These are phyloP conservation scores for Theileria equi DNA, from an alignment of 169 alveolate genomes.

Conservation along the genomic window DNA sequence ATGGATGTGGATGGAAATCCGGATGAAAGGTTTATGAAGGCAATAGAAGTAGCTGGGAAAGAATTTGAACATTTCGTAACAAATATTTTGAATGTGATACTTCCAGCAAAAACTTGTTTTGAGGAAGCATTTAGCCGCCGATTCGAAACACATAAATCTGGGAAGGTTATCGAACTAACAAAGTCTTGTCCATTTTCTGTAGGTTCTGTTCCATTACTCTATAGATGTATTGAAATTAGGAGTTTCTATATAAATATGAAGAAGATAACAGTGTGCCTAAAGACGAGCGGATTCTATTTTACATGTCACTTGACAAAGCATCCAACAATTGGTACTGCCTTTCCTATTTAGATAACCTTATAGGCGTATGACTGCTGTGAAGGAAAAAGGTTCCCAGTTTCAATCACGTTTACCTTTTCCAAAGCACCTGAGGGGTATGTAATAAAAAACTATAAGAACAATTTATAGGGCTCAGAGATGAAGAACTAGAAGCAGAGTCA, in stretches of 20 bases:
- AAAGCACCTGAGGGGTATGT: slow-evolving; percentile 65
- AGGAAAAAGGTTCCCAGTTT: slow-evolving; percentile 60
- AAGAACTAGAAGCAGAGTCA: slow-evolving; percentile 66
- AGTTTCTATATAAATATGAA: slow-evolving; percentile 62
- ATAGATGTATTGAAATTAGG: slow-evolving; percentile 11
- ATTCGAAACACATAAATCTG: slow-evolving; percentile 69
- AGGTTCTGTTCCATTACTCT: background rate
- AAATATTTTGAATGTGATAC: slow-evolving; percentile 76
- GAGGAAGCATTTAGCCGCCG: slow-evolving; percentile 62
- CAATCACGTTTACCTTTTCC: slow-evolving; percentile 73
- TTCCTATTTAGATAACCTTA: background rate
- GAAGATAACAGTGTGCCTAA: slow-evolving; percentile 40
- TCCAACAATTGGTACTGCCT: slow-evolving; percentile 38
- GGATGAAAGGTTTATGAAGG: slow-evolving; percentile 44
- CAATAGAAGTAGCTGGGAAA: slow-evolving; percentile 31
- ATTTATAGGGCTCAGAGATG: slow-evolving; percentile 49
- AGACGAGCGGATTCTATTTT: slow-evolving; percentile 55
- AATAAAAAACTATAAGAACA: background rate
- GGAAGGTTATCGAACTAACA: slow-evolving; percentile 65
- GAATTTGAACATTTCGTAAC: slow-evolving; percentile 70
- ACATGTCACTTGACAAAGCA: slow-evolving; percentile 45
- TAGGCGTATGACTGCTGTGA: slow-evolving; percentile 59
- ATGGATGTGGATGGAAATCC: slow-evolving; percentile 67
- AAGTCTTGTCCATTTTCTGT: slow-evolving; percentile 71
- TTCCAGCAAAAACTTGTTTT: slow-evolving; percentile 57